These are phyloP conservation scores for Starmerella bombi DNA, from an alignment of 805 yeast genomes.

Conservation along the genomic window DNA sequence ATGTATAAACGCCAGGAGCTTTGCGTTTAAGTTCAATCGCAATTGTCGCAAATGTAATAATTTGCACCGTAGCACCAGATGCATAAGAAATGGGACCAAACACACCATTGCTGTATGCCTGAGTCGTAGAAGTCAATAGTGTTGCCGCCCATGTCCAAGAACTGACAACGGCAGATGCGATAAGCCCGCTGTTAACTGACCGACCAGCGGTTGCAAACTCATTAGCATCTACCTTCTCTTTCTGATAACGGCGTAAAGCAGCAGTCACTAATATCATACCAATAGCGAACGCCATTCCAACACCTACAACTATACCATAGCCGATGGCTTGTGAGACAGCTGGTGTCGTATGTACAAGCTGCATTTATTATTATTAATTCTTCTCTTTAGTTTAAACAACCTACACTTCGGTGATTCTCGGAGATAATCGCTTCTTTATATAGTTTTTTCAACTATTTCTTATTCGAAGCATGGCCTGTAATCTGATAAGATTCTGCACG, in stretches of 20 bases:
- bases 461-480: no score
- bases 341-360: conserved; percentile 10
- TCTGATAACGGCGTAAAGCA: conserved; percentile 61
- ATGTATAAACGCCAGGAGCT: conserved; percentile 89
- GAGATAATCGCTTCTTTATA: no score
- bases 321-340: conserved; percentile 67
- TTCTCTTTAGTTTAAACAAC: no score
- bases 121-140: conserved; percentile 58
- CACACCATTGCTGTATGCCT: conserved; percentile 66
- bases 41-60: conserved; percentile 68
- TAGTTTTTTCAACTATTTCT: no score
- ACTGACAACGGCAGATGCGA: conserved; percentile 81
- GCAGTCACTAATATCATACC: conserved; percentile 71
- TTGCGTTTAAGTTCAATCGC: conserved; percentile 80
- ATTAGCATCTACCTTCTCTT: conserved; percentile 80
- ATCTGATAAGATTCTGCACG: conserved; percentile 1
- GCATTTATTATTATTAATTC: neutral
- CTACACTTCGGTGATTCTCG: no score
- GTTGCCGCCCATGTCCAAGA: conserved; percentile 95
- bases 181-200: conserved; percentile 69
- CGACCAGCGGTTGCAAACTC: conserved; percentile 91
- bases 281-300: conserved; percentile 50
- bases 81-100: conserved; percentile 77
- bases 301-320: conserved; percentile 74
- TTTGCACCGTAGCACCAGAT: conserved; percentile 83